These are phyloP conservation scores for Aspergillus chevalieri DNA, from an alignment of 2,329 filamentous ascomycete species.

Conservation along the genomic window DNA sequence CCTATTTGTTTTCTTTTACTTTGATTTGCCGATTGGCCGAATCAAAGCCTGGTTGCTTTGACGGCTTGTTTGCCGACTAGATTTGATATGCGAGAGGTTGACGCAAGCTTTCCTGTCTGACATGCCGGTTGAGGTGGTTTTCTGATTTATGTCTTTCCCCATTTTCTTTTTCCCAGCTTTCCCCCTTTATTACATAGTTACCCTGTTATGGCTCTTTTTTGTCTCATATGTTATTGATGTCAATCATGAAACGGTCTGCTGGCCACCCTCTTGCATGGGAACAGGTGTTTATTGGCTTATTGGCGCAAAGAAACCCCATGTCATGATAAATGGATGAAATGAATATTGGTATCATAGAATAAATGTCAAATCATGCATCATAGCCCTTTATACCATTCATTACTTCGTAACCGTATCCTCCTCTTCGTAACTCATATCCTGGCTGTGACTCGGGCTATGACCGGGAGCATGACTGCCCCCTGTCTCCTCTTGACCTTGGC, in stretches of 20 bases:
- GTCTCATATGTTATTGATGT: constrained; percentile 19
- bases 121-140: constrained; percentile 13
- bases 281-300: constrained; percentile 33
- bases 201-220: constrained; percentile 4
- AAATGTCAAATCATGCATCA: not conserved
- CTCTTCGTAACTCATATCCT: not conserved
- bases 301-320: constrained; percentile 15
- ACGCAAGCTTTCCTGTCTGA: not conserved
- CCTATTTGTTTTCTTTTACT: constrained; percentile 5
- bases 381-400: not conserved
- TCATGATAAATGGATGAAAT: not conserved
- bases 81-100: constrained; percentile 10
- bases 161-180: constrained; percentile 15
- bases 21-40: constrained; percentile 12
- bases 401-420: not conserved
- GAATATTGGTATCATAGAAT: not conserved
- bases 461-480: not conserved
- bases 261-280: constrained; percentile 30
- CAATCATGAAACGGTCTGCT: constrained; percentile 26
- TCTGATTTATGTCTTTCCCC: constrained; percentile 13
- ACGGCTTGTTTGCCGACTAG: constrained; percentile 7
- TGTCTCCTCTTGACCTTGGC: constrained; percentile 11
- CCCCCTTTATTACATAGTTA: constrained; percentile 8
- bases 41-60: constrained; percentile 33
- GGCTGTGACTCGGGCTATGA: not conserved